Evolutionary conservation across 169 alveolate species (phyloP).

Genomic region (Plasmodium vinckei): DNA sequence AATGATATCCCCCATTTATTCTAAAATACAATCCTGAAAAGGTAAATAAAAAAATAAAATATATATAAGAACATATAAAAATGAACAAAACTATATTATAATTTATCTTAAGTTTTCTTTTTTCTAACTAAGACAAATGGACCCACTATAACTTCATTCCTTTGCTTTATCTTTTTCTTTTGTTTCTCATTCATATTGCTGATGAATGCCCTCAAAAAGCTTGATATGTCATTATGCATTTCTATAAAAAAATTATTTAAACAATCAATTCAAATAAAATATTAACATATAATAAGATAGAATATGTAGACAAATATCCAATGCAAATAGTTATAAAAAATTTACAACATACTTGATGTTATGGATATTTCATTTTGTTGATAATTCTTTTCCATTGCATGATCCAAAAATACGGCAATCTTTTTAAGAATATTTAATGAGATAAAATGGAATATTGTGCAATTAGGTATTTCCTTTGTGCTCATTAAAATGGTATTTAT

Average conservation of each 20-base stretch:
- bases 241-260: slow-evolving; percentile 7
- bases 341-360: slow-evolving; percentile 26
- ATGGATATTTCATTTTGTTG: slow-evolving; percentile 56
- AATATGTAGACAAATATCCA: not conserved
- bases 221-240: slow-evolving; percentile 41
- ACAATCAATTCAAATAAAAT: not conserved
- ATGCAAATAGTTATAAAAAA: not conserved
- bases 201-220: slow-evolving; percentile 4
- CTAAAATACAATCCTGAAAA: not conserved
- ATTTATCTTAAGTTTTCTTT: not conserved
- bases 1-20: slow-evolving; percentile 1
- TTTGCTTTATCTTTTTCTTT: slow-evolving; percentile 8
- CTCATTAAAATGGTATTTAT: not conserved
- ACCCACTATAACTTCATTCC: slow-evolving; percentile 47
- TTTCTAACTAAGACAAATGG: slow-evolving; percentile 61
- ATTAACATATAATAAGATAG: not conserved
- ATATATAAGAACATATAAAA: not conserved
- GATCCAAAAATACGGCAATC: slow-evolving; percentile 23
- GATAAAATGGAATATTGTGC: slow-evolving; percentile 2
- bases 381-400: not conserved
- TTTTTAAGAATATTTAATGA: slow-evolving; percentile 27
- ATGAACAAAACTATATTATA: not conserved
- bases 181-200: not conserved
- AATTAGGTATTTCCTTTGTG: not conserved
- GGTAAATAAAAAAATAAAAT: slow-evolving; percentile 5